These are phyloP conservation scores for Oxalis stricta DNA, from an alignment of 441 rosid species.

Conservation along the genomic window DNA sequence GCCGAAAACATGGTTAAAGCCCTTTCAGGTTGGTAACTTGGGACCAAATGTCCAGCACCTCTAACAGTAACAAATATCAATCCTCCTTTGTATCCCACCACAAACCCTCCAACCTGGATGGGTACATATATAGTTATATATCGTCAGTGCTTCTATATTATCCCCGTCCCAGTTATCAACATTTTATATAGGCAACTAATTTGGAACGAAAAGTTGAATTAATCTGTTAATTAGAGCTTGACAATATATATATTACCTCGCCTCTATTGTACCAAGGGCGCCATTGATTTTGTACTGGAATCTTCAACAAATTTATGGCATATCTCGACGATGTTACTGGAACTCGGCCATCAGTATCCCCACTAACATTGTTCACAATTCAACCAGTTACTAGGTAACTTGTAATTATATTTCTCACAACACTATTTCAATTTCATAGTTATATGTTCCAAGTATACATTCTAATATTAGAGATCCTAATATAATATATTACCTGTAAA, in stretches of 20 bases:
- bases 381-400: neutral
- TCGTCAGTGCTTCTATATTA: too few species aligned
- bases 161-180: too few species aligned
- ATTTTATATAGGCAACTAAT: too few species aligned
- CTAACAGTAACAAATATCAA: conserved; percentile 22
- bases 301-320: conserved; percentile 14
- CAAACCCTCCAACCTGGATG: conserved; percentile 42
- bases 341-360: conserved; percentile 23
- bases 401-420: too few species aligned
- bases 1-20: conserved; percentile 29
- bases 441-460: too few species aligned
- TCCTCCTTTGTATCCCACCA: conserved; percentile 27
- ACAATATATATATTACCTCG: conserved; percentile 13
- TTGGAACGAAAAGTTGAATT: too few species aligned
- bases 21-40: conserved; percentile 29
- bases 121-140: neutral
- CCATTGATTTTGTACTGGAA: conserved; percentile 17
- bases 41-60: conserved; percentile 37
- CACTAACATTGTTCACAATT: conserved; percentile 17
- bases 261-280: conserved; percentile 19
- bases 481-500: conserved; percentile 15
- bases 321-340: conserved; percentile 22
- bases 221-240: too few species aligned
- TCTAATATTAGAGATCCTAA: too few species aligned
- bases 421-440: neutral